Base-by-base conservation (phyloP, 2,329 filamentous ascomycete genomes). In the Aspergillus melleus region DNA sequence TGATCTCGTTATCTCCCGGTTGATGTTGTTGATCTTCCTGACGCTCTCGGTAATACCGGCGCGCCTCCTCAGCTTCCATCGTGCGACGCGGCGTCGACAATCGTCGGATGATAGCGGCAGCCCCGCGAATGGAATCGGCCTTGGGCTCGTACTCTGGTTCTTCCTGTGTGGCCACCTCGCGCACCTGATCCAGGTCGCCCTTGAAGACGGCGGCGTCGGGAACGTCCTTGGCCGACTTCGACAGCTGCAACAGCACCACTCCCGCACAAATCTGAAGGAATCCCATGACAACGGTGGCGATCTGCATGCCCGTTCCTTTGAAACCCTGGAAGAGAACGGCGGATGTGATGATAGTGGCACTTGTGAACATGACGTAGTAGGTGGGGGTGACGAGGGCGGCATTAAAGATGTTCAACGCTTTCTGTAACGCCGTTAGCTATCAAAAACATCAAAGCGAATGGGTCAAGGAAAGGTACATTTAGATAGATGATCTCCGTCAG, bases 301-400 rank as follows among this genome's bases (percentile, higher is more conserved):
- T 98, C 26, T 90, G 86, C 6, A 86, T 84, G 0, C 86, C 83
- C 0, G 91, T 91, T 39, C 94, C 95, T 72, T 96, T 94, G 84
- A 99, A 97, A 8, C 95, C 95, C 64, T 88, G 89, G 77, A 98
- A 98, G 2, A 99, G 81, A 51, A 99, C 88, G 3, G 93, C 90
- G 0, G 94, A 97, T 6, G 93, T 96, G 67, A 98, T 86, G 66
- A 99, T 97, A 20, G 95, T 98, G 5, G 92, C 90, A 68, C 89
- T 96, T 44, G 95, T 99, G 75, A 99, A 99, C 80, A 96, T 94
- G 66, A 99, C 95, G 75, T 99, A 99, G 79, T 99, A 99, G 2
- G 95, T 99, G 0, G 95, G 95, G 0, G 95, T 99, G 61, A 99
- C 95, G 65, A 99, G 85, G 8, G 95, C 94, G 42, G 95, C 95